Evolutionary conservation across 2,329 filamentous ascomycete genomes (phyloP), one percentile per base, ranked within the genome.

Genomic region (Aureobasidium leucospermi): DNA sequence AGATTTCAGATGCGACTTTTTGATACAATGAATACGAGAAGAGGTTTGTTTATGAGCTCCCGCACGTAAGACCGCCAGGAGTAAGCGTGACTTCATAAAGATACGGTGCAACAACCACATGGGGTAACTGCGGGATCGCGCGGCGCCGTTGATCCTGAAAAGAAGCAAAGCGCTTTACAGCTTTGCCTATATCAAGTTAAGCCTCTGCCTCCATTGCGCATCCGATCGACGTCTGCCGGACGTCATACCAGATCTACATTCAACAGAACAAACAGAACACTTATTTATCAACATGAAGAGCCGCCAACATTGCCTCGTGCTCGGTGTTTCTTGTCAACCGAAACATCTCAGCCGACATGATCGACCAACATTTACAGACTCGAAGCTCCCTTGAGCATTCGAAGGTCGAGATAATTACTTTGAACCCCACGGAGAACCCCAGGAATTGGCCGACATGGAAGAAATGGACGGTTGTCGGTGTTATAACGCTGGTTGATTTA

Each of bases 381-480:
- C 38, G 7, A 31, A 23, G 36, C 47, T 29, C 28, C 10, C 16
- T 55, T 41, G 58, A 60, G 23, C 47, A 42, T 10, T 31, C 51
- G 7, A 52, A 60, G 10, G 16, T 46, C 31, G 9, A 32, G 2
- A 32, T 81, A 47, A 57, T 67, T 11, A 46, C 60, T 16, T 68
- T 69, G 41, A 15, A 23, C 1, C 63, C 62, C 47, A 60, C 63
- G 39, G 65, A 71, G 23, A 68, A 74, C 49, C 71, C 71, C 6
- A 64, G 70, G 9, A 73, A 74, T 61, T 74, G 71, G 71, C 56
- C 67, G 2, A 43, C 51, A 41, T 56, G 63, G 34, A 66, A 67
- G 29, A 73, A 73, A 67, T 73, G 71, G 70, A 52, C 69, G 6
- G 70, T 73, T 67, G 65, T 73, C 5, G 67, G 67, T 31, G 67